phyloP scores from a whole-genome alignment of 257 asterid genomes.

The Cruciata laevipes region DNA sequence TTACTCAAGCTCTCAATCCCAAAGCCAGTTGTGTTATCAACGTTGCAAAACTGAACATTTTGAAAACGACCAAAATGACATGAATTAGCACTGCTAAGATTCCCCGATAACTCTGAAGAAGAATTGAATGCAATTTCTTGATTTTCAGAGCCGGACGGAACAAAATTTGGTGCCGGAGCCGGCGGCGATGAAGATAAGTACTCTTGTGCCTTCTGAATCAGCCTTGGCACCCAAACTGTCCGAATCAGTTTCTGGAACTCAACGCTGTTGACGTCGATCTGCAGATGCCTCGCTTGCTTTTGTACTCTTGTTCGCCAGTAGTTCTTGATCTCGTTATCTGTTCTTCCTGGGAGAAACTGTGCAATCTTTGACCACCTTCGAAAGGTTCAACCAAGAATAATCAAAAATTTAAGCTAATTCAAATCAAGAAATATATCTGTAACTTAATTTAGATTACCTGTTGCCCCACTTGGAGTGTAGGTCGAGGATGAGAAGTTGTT shows the following conservation, averaged over 20 bases:
- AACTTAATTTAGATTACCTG: slow-evolving; percentile 19
- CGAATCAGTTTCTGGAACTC: slow-evolving; percentile 28
- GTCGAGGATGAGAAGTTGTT: slow-evolving; percentile 33
- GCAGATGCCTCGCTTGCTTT: slow-evolving; percentile 33
- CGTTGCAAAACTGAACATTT: slow-evolving; percentile 9
- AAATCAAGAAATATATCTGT: background rate
- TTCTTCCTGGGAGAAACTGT: slow-evolving; percentile 31
- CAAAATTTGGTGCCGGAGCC: background rate
- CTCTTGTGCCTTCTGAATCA: slow-evolving; percentile 26
- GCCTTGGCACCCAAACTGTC: slow-evolving; percentile 29
- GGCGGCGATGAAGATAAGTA: background rate
- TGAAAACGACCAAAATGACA: slow-evolving; percentile 9
- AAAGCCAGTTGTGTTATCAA: slow-evolving; percentile 6
- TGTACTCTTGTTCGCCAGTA: slow-evolving; percentile 38
- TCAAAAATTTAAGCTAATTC: background rate
- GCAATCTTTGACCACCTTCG: slow-evolving; percentile 42
- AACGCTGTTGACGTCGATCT: slow-evolving; percentile 26
- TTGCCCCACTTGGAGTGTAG: slow-evolving; percentile 38
- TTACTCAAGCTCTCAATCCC: slow-evolving; percentile 10
- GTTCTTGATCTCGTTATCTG: slow-evolving; percentile 37
- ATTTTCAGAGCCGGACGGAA: slow-evolving; percentile 3
- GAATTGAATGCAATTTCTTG: background rate
- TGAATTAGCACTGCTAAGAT: background rate
- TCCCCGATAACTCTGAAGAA: background rate
- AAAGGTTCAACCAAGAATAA: background rate